Conservation (phyloP, 2,329 filamentous ascomycete species). For the Aspergillus terreus region DNA sequence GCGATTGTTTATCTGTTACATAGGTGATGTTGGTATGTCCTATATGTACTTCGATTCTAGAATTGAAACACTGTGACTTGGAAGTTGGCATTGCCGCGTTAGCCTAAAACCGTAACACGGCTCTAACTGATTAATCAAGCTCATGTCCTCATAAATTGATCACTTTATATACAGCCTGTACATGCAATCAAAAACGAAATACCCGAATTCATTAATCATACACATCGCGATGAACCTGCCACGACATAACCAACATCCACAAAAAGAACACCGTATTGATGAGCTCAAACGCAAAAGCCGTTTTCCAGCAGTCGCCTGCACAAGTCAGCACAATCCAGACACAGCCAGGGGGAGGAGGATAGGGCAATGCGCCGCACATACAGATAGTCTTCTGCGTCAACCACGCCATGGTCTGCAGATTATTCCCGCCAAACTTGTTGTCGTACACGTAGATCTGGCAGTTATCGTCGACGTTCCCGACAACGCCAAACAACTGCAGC, state of each 20-base stretch:
- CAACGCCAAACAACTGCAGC: slow-evolving; percentile 57
- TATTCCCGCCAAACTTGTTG: slow-evolving; percentile 45
- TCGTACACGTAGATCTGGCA: slow-evolving; percentile 56
- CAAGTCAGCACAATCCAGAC: slow-evolving; percentile 10
- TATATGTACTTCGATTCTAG: too few species aligned
- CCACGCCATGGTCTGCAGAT: slow-evolving; percentile 57
- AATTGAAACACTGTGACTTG: too few species aligned
- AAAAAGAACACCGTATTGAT: slow-evolving; percentile 61
- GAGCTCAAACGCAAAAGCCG: slow-evolving; percentile 62
- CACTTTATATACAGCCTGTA: neutral
- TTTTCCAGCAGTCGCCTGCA: slow-evolving; percentile 58
- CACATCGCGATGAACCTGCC: slow-evolving; percentile 47
- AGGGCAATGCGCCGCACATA: slow-evolving; percentile 30
- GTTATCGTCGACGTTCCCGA: slow-evolving; percentile 55
- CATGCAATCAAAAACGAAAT: neutral
- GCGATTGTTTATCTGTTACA: neutral
- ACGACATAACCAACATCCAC: slow-evolving; percentile 64
- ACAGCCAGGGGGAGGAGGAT: neutral
- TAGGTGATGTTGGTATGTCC: neutral
- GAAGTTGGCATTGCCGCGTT: too few species aligned
- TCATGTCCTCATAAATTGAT: neutral
- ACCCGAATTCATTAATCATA: slow-evolving; percentile 11
- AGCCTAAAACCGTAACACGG: too few species aligned
- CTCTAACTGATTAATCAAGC: too few species aligned
- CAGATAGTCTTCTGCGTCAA: slow-evolving; percentile 62